These are phyloP conservation scores for Xylariaceae sp. DNA, from an alignment of 2,329 filamentous ascomycete species.

Conservation along the genomic window DNA sequence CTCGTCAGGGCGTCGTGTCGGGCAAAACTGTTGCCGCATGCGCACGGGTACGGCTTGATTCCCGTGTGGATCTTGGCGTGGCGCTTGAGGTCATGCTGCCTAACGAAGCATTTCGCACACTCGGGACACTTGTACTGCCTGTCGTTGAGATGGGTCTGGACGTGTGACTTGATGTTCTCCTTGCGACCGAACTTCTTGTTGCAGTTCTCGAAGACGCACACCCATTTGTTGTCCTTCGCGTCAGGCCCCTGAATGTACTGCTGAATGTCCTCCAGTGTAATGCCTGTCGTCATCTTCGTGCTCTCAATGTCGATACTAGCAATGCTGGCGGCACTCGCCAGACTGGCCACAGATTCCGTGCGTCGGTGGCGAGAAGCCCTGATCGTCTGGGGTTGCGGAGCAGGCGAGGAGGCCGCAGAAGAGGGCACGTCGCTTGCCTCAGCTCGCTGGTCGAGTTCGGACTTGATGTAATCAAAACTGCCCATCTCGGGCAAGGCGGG, in stretches of 20 bases:
- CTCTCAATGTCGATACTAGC: conserved; percentile 60
- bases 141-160: conserved; percentile 96
- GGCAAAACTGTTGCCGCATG: conserved; percentile 91
- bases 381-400: conserved; percentile 26
- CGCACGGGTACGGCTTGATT: conserved; percentile 90
- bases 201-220: conserved; percentile 72
- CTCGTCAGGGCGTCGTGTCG: conserved; percentile 91
- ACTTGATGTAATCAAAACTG: conserved; percentile 42
- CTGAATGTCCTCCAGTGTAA: conserved; percentile 79
- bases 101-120: conserved; percentile 92
- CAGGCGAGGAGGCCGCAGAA: conserved; percentile 19
- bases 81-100: conserved; percentile 93
- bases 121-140: conserved; percentile 90
- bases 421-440: conserved; percentile 17
- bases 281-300: conserved; percentile 70
- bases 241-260: conserved; percentile 70
- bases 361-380: conserved; percentile 44
- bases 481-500: conserved; percentile 42
- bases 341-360: conserved; percentile 55
- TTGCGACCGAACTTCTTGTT: conserved; percentile 91
- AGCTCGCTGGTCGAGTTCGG: conserved; percentile 35
- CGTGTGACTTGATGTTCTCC: conserved; percentile 97
- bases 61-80: conserved; percentile 97
- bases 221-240: conserved; percentile 69
- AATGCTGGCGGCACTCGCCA: conserved; percentile 54